Evolutionary conservation across 495 filamentous ascomycete genomes (phyloP).

Genomic region (Tuber borchii): DNA sequence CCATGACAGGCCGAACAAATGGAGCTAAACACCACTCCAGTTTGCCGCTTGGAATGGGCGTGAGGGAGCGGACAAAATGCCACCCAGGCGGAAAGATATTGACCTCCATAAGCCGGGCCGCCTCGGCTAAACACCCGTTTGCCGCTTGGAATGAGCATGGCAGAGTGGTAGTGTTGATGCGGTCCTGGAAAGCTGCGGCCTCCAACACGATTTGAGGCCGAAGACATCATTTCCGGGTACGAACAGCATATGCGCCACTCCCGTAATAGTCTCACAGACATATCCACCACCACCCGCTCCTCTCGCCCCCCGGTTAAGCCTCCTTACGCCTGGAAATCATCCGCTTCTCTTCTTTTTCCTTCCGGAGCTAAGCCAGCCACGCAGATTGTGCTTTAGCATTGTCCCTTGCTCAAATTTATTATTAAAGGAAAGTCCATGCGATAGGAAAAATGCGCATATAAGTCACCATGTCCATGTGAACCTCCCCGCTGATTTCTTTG

Average conservation of each 20-base stretch:
- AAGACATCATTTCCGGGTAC: background rate
- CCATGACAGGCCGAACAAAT: background rate
- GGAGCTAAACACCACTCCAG: background rate
- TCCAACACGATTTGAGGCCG: background rate
- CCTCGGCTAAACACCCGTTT: too few relatives aligned
- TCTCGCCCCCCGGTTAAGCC: too few relatives aligned
- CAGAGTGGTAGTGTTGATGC: background rate
- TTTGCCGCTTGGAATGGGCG: background rate
- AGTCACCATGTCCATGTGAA: background rate
- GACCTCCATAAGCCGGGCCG: too few relatives aligned
- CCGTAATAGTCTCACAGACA: background rate
- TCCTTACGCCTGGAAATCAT: background rate
- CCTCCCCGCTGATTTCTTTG: background rate
- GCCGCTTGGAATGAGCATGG: too few relatives aligned
- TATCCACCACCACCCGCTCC: background rate
- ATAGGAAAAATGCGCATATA: background rate
- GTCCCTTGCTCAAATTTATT: background rate
- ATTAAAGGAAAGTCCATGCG: background rate
- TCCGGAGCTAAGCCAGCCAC: background rate
- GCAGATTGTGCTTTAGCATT: background rate
- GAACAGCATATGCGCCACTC: background rate
- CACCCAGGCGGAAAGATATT: too few relatives aligned
- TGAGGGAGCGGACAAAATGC: too few relatives aligned
- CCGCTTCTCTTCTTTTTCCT: background rate
- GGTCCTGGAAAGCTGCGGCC: background rate